Conservation (phyloP, 2,329 filamentous ascomycete species). For the Microdochium paspali region DNA sequence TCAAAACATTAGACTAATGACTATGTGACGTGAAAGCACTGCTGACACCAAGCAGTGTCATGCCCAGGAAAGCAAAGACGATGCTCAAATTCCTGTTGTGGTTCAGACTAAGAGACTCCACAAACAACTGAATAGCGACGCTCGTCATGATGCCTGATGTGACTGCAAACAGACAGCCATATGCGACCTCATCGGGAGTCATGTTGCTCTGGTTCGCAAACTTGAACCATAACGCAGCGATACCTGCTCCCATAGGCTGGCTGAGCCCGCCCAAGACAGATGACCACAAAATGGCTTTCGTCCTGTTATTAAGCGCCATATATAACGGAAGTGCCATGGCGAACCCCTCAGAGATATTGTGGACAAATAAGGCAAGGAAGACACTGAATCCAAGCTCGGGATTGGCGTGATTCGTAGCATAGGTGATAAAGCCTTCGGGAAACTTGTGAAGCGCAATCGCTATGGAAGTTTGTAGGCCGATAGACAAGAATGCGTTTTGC, state of each 20-base stretch:
- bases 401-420: slow-evolving; percentile 94
- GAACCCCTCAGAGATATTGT: slow-evolving; percentile 97
- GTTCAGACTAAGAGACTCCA: slow-evolving; percentile 74
- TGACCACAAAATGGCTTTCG: slow-evolving; percentile 77
- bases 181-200: slow-evolving; percentile 46
- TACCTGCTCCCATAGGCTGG: slow-evolving; percentile 76
- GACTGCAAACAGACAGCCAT: slow-evolving; percentile 75
- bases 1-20: background rate
- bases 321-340: slow-evolving; percentile 88
- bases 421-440: slow-evolving; percentile 81
- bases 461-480: slow-evolving; percentile 91
- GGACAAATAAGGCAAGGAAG: slow-evolving; percentile 91
- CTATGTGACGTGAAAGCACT: slow-evolving; percentile 56
- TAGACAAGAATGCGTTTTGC: slow-evolving; percentile 84
- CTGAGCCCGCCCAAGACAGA: slow-evolving; percentile 75
- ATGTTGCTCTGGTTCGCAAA: slow-evolving; percentile 46
- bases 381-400: slow-evolving; percentile 81
- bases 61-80: slow-evolving; percentile 73
- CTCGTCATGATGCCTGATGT: slow-evolving; percentile 95
- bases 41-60: slow-evolving; percentile 78
- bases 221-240: slow-evolving; percentile 82
- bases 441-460: slow-evolving; percentile 96
- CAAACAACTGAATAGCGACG: slow-evolving; percentile 81
- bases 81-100: slow-evolving; percentile 72
- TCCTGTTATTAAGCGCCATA: slow-evolving; percentile 73